Conservation (phyloP, 1,284 basidiomycete species). For the Trichosporon asahii region DNA sequence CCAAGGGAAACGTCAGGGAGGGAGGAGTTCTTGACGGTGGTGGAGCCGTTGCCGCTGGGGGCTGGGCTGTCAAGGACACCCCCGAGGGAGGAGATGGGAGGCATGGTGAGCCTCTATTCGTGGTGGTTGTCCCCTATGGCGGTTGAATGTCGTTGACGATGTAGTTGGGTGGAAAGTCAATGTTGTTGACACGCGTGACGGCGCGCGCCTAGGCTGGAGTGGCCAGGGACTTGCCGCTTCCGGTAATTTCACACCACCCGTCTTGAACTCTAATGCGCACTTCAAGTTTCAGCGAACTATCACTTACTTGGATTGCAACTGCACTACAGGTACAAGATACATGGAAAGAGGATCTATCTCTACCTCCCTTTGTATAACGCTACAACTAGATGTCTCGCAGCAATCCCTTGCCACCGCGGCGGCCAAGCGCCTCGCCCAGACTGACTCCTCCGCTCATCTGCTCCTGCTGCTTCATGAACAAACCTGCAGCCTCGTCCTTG, state of each 20-base stretch:
- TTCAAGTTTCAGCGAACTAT: not conserved
- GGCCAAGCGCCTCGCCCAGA: slow-evolving; percentile 43
- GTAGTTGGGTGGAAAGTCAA: not conserved
- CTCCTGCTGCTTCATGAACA: slow-evolving; percentile 48
- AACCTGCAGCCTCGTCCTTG: slow-evolving; percentile 44
- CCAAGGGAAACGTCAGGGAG: slow-evolving; percentile 50
- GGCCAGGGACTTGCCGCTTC: slow-evolving; percentile 1
- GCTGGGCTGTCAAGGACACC: slow-evolving; percentile 43
- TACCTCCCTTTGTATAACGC: not conserved
- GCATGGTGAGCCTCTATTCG: slow-evolving; percentile 25
- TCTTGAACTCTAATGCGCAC: not conserved
- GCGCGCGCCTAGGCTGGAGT: not conserved
- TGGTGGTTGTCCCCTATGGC: not conserved
- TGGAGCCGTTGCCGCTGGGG: slow-evolving; percentile 37
- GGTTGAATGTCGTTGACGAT: not conserved
- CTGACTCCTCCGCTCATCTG: slow-evolving; percentile 37
- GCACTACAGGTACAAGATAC: not conserved
- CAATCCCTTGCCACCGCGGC: slow-evolving; percentile 48
- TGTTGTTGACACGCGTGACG: slow-evolving; percentile 16
- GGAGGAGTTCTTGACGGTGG: slow-evolving; percentile 30
- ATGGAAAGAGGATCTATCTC: too few relatives aligned
- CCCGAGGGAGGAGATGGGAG: slow-evolving; percentile 36
- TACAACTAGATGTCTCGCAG: slow-evolving; percentile 39
- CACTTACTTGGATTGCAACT: not conserved
- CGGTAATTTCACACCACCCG: slow-evolving; percentile 3